Conservation (phyloP, 495 filamentous ascomycete species). For the Penicillium lagena region DNA sequence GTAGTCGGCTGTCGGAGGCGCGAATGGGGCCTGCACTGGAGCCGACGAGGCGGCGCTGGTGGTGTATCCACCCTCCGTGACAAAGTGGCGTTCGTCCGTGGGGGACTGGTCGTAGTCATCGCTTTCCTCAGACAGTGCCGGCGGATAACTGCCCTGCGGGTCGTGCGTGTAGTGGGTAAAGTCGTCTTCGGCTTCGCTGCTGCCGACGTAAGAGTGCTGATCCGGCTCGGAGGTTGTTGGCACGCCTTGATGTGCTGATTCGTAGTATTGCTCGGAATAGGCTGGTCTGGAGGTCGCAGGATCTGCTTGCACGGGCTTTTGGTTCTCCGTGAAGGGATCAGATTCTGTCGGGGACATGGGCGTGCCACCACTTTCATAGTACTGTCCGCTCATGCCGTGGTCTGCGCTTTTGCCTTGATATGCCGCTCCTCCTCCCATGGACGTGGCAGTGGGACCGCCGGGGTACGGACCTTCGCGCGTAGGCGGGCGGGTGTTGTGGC, state of each 20-base stretch:
- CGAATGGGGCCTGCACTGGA: conserved; percentile 21
- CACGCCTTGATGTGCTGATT: conserved; percentile 28
- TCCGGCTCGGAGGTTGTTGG: conserved; percentile 34
- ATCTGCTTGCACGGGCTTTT: conserved; percentile 12
- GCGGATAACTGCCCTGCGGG: conserved; percentile 30
- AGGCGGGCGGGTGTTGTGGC: conserved; percentile 51
- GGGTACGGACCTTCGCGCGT: conserved; percentile 42
- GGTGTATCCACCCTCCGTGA: conserved; percentile 38
- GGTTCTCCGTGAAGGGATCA: conserved; percentile 49
- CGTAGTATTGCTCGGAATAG: conserved; percentile 36
- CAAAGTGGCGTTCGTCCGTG: conserved; percentile 40
- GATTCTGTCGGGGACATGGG: conserved; percentile 48
- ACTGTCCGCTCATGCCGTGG: conserved; percentile 24
- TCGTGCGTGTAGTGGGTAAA: conserved; percentile 47
- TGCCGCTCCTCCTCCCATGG: conserved; percentile 15
- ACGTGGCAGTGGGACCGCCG: conserved; percentile 18
- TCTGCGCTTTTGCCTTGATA: conserved; percentile 15
- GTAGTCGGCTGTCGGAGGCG: conserved; percentile 40
- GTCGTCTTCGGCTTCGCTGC: conserved; percentile 52
- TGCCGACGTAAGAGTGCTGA: conserved; percentile 44
- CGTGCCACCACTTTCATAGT: conserved; percentile 32
- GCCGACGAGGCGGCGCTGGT: conserved; percentile 26
- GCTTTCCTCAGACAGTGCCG: conserved; percentile 36
- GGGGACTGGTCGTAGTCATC: conserved; percentile 50
- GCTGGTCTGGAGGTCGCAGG: conserved; percentile 22